Evolutionary conservation across 139 green algal species (phyloP).

Genomic region (Picochlorum sp.): DNA sequence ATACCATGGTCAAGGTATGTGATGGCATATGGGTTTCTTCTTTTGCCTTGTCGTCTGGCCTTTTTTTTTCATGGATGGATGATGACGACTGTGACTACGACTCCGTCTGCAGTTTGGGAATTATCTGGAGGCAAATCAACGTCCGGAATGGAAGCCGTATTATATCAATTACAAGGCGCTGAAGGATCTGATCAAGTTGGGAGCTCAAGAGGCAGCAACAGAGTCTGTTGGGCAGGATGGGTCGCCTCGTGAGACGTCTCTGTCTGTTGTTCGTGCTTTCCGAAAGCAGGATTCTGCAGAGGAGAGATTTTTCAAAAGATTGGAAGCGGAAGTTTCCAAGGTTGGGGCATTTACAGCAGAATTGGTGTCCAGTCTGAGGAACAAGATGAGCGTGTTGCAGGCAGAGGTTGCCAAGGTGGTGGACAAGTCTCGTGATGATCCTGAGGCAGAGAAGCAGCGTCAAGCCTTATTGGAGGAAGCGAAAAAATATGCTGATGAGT

Average conservation of each 20-base stretch:
- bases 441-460: not conserved
- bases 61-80: no score
- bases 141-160: conserved; percentile 13
- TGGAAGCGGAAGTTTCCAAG: conserved; percentile 28
- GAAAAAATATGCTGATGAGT: conserved; percentile 76
- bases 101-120: conserved; percentile 51
- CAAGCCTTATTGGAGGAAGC: conserved; percentile 52
- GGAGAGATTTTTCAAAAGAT: conserved; percentile 24
- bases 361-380: conserved; percentile 15
- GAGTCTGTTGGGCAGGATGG: conserved; percentile 13
- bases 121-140: conserved; percentile 65
- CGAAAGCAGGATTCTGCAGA: conserved; percentile 18
- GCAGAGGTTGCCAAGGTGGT: conserved; percentile 3
- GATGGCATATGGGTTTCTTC: no score
- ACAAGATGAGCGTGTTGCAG: conserved; percentile 19
- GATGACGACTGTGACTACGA: not conserved
- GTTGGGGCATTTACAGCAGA: conserved; percentile 23
- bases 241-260: conserved; percentile 61
- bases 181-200: conserved; percentile 78
- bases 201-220: conserved; percentile 18
- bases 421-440: not conserved
- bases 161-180: conserved; percentile 51
- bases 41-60: no score
- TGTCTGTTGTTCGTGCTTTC: conserved; percentile 53
- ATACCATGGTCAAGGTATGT: no score